Base-by-base conservation (phyloP, 2,329 filamentous ascomycete species). In the Aspergillus tamarii region DNA sequence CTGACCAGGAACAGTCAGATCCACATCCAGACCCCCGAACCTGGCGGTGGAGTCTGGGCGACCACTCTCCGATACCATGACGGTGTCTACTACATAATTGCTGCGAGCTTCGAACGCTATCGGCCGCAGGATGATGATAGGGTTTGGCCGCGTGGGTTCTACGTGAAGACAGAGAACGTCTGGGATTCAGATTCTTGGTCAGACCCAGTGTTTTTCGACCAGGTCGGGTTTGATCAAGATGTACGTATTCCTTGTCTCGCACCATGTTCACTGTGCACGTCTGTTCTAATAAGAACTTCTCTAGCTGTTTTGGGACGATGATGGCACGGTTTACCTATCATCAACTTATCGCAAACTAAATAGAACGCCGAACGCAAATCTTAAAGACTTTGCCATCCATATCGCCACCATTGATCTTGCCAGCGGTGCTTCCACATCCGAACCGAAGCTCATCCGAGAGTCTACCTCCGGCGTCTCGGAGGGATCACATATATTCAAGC, bases 401-500 rank as follows among this genome's bases (percentile, higher is more conserved):
- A 72, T 77, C 23, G 73, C 70, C 54, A 75, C 72, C 0, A 64
- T 78, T 8, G 73, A 80, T 46, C 60, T 78, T 1, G 61, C 66
- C 8, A 77, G 76, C 0, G 77, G 77, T 2, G 64, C 68, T 21
- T 77, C 76, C 2, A 74, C 72, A 0, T 74, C 74, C 0, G 65
- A 67, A n/a, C 72, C 77, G 2, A 72, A 61, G 19, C 57, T 77
- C 1, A 75, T 84, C 36, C 83, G 83, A 73, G 81, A 82, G 30
- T 84, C 84, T 3, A 72, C 57, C 59, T 78, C 65, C 68, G 81
- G 71, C 74, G 70, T 77, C 4, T 70, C 85, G 0, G 86, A 87
- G 66, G 86, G 85, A 0, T 85, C 86, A 0, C 85, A 87, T 56
- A 80, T 88, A 30, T 84, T 84, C 69, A 79, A 77, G 48, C 82